phyloP scores from a whole-genome alignment of 2,329 filamentous ascomycete species.

The Teratosphaeria nubilosa region DNA sequence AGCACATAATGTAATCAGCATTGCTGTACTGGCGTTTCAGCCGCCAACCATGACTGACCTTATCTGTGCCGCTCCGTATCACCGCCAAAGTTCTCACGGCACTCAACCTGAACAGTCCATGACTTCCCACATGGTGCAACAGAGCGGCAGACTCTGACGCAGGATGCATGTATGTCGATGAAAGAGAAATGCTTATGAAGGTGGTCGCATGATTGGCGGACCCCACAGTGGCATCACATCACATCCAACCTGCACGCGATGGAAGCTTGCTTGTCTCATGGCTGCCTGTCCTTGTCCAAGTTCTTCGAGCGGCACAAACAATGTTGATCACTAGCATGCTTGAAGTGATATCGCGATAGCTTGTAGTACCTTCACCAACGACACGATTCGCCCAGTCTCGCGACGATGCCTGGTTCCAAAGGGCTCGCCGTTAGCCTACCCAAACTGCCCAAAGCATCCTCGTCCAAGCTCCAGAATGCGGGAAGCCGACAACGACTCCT shows the following conservation, averaged over 20 bases:
- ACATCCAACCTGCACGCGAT: not conserved
- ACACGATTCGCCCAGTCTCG: not conserved
- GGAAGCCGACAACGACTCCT: slow-evolving; percentile 6
- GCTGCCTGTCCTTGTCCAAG: not conserved
- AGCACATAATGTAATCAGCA: not conserved
- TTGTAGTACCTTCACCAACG: not conserved
- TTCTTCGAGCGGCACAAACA: not conserved
- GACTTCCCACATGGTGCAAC: not conserved
- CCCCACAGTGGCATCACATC: not conserved
- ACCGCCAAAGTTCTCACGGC: no score
- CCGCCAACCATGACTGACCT: not conserved
- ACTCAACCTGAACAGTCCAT: not conserved
- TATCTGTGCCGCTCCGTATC: not conserved
- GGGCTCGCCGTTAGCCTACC: slow-evolving; percentile 7
- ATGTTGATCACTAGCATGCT: not conserved
- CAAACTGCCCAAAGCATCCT: slow-evolving; percentile 11
- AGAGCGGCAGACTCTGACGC: not conserved
- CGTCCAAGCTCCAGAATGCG: not conserved
- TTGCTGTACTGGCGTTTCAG: not conserved
- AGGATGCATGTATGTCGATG: not conserved
- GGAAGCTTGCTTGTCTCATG: not conserved
- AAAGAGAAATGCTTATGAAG: not conserved
- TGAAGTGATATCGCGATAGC: not conserved
- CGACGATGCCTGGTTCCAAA: slow-evolving; percentile 7
- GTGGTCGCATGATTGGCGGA: not conserved